phyloP scores from a whole-genome alignment of 2,329 filamentous ascomycete genomes.

The Tolypocladium tropicale region DNA sequence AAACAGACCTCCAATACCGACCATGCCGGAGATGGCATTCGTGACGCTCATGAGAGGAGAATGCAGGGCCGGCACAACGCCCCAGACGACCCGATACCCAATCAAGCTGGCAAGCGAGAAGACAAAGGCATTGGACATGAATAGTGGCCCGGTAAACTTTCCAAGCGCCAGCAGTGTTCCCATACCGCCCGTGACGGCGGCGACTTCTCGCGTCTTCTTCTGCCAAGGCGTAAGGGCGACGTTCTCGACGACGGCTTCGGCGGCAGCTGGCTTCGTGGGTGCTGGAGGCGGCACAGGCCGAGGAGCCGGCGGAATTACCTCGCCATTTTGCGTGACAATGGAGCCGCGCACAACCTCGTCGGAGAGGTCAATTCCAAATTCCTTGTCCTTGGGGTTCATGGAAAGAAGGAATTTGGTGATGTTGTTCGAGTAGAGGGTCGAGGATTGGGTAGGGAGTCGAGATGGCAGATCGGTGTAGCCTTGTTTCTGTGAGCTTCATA shows the following conservation, averaged over 20 bases:
- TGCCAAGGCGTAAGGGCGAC: conserved; percentile 74
- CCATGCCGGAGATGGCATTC: conserved; percentile 88
- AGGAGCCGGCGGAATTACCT: conserved; percentile 66
- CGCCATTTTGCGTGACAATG: conserved; percentile 70
- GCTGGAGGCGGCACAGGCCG: conserved; percentile 51
- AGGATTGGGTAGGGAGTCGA: conserved; percentile 77
- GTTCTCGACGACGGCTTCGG: conserved; percentile 39
- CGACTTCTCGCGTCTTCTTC: conserved; percentile 66
- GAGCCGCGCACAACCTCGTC: conserved; percentile 81
- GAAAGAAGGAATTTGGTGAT: conserved; percentile 82
- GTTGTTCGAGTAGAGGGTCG: conserved; percentile 87
- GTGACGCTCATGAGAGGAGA: conserved; percentile 89
- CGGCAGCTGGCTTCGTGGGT: conserved; percentile 27
- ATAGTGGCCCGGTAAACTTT: conserved; percentile 70
- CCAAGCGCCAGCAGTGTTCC: conserved; percentile 63
- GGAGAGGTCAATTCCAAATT: conserved; percentile 68
- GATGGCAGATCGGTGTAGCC: conserved; percentile 84
- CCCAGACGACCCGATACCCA: conserved; percentile 84
- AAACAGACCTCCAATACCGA: conserved; percentile 80
- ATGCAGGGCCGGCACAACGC: conserved; percentile 72
- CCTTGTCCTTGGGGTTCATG: conserved; percentile 65
- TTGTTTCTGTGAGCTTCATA: conserved; percentile 11
- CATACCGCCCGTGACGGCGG: conserved; percentile 68
- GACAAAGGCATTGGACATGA: conserved; percentile 82
- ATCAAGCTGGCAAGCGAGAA: conserved; percentile 77